Evolutionary conservation across 1,284 basidiomycete species (phyloP), one percentile per base, ranked within the genome.

Genomic region (Coniophora puteana): DNA sequence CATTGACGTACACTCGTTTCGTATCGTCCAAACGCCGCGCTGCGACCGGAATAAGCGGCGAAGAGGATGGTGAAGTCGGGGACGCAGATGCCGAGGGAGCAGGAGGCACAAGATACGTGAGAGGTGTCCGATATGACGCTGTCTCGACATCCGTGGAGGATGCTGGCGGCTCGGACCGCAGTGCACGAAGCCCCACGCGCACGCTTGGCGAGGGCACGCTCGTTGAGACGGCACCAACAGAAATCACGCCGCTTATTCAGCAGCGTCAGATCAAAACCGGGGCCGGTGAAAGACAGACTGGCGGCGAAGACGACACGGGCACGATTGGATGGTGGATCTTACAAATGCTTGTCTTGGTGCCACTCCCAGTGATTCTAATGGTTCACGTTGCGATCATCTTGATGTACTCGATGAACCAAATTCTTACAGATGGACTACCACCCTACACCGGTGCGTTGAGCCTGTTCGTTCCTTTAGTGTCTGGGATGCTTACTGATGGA

Each of bases 371-470:
- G 12, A 67, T 81, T 14, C 51, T 86, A 31, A 47, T 81, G n/a
- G 68, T 65, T 34, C 80, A 86, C 49, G 62, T 84, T 18, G 59
- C 65, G 3, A 51, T 76, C 21, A 48, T 83, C 31, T 41, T 80
- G 24, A 41, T 85, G 14, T 67, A 64, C 35, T 68, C 77, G 5
- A 53, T 77, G 50, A 57, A 68, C 17, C 82, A 88, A 57, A 81
- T 80, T 0, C 58, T 86, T 13, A 67, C 71, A 0, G 85, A 89
- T 51, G 85, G 85, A n/a, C 78, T 71, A 40, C 64, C 62, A 31
- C 65, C 76, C 4, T 48, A 53, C 24, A 47, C 55, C 22, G 69
- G 81, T 80, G 46, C 63, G 78, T 66, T 30, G 36, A n/a, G n/a
- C n/a, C 24, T 31, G 34, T 23, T 21, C 18, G 34, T 25, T 35